Evolutionary conservation across 2,329 filamentous ascomycete genomes (phyloP), one percentile per base, ranked within the genome.

Genomic region (Aspergillus novoparasiticus): DNA sequence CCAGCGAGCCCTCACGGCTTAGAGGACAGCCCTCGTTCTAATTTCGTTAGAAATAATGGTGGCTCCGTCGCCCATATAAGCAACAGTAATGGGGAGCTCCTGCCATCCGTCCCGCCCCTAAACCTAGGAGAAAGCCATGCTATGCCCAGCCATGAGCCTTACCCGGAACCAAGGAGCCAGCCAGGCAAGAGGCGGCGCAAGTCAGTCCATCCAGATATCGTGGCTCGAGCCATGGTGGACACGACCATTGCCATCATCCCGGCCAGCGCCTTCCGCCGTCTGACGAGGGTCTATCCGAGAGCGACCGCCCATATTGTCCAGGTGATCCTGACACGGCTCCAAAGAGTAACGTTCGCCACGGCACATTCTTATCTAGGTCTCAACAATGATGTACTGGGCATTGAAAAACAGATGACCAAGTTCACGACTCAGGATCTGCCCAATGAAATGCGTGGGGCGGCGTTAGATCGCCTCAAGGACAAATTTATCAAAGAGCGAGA

Each of bases 241-340:
- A 99, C 95, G 0, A 99, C 96, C 0, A 97, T 99, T 78, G 95
- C 95, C 6, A 96, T 99, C 67, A 99, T 99, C 62, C 96, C 96
- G 1, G 95, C 95, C 0, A 97, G 93, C 74, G 96, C 95, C 4
- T 99, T 99, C 72, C 89, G 93, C 59, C 89, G 96, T 10, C 83
- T 99, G 58, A 99, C 96, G 57, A 89, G 92, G 73, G 90, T 97
- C 28, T 99, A 98, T 71, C 95, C 95, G 11, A 96, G 96, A 80
- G 94, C 96, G 11, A 97, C 95, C 2, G 90, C 95, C 1, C 96
- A 99, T 73, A 98, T 99, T 67, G 93, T 99, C 6, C 95, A 99
- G 74, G 94, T 99, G 53, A 99, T 99, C 65, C 81, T 99, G 36
- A 97, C 96, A 3, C 87, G 96, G 56, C 89, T 99, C 58, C 94